Evolutionary conservation across 2,329 filamentous ascomycete genomes (phyloP), one percentile per base, ranked within the genome.

Genomic region (Myriosclerotinia duriaeana): DNA sequence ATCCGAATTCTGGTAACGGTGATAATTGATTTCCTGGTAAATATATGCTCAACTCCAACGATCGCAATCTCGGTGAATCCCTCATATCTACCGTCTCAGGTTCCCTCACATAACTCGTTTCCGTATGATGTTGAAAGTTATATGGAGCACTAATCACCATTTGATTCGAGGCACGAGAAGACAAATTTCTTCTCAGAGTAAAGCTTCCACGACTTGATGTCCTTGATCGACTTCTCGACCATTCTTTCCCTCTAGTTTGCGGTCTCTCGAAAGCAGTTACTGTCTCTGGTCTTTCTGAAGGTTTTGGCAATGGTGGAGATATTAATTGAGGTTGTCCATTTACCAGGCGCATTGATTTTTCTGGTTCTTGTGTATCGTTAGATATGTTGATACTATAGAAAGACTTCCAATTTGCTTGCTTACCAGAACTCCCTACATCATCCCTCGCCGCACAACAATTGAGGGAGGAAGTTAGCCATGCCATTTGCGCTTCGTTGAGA

Each of bases 1-100:
- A 73, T 53, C 82, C 79, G 70, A 88, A 81, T 62, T 83, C 79
- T 53, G 85, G 81, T 44, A 88, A 79, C 0, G 86, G 83, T n/a
- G 86, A 88, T 20, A 86, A 77, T 63, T 77, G 78, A 59, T 80
- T 79, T 59, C 80, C 74, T 15, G 79, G 77, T 68, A 77, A 72
- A 69, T 84, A 82, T 64, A 87, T 83, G 75, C 81, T 84, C 68
- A 88, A 76, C 75, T 88, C 82, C 38, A 88, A 79, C 3, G 85
- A 85, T 50, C 81, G 80, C 69, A 86, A 86, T 6, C 40, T 70
- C 53, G 46, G 71, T 73, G 65, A 73, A 74, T 59, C 69, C 67
- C 42, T 66, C 66, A 55, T 69, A 77, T 56, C 79, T 79, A 22
- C 82, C 83, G 65, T 83, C 78, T 52, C 36, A 7, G 64, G 64